Evolutionary conservation across 257 asterid genomes (phyloP), one percentile per base, ranked within the genome.

Genomic region (Echites panduratus): DNA sequence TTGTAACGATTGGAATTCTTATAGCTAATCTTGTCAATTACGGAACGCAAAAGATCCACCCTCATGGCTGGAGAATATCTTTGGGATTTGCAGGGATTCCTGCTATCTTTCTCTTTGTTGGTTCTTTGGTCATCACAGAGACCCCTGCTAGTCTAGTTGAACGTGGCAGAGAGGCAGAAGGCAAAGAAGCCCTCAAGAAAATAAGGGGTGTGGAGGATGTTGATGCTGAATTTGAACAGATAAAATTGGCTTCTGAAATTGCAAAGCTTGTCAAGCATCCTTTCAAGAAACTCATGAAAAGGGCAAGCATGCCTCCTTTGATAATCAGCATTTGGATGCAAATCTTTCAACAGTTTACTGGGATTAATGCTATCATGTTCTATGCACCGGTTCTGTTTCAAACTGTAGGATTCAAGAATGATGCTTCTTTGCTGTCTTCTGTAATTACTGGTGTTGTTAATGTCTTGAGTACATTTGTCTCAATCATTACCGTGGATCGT

Each of bases 311-410:
- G 72, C 88, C 86, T 2, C 84, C 79, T 0, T 58, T 90, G 7
- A 53, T 79, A 2, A 70, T 85, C 17, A 74, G 86, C 3, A 29
- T 76, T 0, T 11, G 41, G 2, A 65, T 90, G 22, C 97, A 88
- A 75, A 35, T 89, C 17, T 90, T 89, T 80, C 97, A 90, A 78
- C 96, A 90, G 83, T 78, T 85, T 40, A 89, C 93, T 0, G 97
- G 97, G 35, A 89, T 90, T 19, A 90, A 87, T 19, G 97, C 93
- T 0, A 81, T 89, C 65, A 87, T 90, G 97, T 90, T 90, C 78
- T 90, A 90, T 26, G 89, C 93, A 1, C 96, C 97, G 0, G 87
- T 90, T 7, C 72, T 89, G 35, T 90, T 89, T 79, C 94, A 89
- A 53, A 86, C 94, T 0, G 66, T 90, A 72, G 96, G 96, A 14